phyloP scores from a whole-genome alignment of 495 filamentous ascomycete genomes.

The Gamarada debralockiae region DNA sequence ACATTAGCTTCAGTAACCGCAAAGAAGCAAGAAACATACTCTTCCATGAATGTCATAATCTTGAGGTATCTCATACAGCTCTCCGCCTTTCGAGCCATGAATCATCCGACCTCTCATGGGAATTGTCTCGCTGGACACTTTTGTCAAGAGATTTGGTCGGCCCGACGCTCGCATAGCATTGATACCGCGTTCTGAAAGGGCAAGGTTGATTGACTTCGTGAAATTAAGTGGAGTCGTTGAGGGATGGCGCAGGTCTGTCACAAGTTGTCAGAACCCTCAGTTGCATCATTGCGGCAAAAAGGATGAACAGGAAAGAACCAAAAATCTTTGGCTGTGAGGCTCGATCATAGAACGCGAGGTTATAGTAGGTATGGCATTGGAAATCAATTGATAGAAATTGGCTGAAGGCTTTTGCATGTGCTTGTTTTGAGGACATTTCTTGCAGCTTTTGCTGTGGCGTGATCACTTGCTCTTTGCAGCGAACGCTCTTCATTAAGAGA shows the following conservation, averaged over 20 bases:
- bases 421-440: too few relatives aligned
- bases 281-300: neutral
- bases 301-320: neutral
- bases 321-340: neutral
- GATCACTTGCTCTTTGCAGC: too few relatives aligned
- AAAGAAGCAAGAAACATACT: conserved; percentile 40
- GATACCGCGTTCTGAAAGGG: conserved; percentile 91
- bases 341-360: neutral
- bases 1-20: conserved; percentile 6
- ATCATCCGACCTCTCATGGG: conserved; percentile 99
- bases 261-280: neutral
- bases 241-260: conserved; percentile 77
- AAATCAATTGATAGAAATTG: too few relatives aligned
- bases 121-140: conserved; percentile 71
- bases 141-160: conserved; percentile 60
- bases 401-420: too few relatives aligned
- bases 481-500: too few relatives aligned
- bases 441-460: too few relatives aligned
- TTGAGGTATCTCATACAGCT: conserved; percentile 74
- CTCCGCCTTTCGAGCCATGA: conserved; percentile 64
- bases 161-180: conserved; percentile 71
- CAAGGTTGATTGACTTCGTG: conserved; percentile 95
- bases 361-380: neutral
- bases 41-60: conserved; percentile 87
- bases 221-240: conserved; percentile 88